These are phyloP conservation scores for Pichia sp. DNA, from an alignment of 1,139 yeast species.

Conservation along the genomic window DNA sequence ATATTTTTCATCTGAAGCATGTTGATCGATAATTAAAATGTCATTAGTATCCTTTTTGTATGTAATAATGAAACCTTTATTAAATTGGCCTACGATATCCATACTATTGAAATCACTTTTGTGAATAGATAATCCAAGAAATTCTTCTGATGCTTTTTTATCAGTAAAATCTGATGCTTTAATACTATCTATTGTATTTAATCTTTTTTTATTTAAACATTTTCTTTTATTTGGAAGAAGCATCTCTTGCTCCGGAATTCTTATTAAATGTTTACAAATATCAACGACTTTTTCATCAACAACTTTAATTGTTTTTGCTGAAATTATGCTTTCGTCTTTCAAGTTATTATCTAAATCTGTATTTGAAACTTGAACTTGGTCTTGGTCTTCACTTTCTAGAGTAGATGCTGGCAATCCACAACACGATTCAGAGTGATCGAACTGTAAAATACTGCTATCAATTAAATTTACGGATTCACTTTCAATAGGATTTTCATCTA, in stretches of 20 bases:
- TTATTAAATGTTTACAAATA: background rate
- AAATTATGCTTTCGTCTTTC: no score
- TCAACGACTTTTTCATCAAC: background rate
- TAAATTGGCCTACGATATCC: conserved; percentile 87
- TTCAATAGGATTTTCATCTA: conserved; percentile 1
- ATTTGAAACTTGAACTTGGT: no score
- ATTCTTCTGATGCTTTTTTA: conserved; percentile 47
- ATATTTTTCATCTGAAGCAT: conserved; percentile 92
- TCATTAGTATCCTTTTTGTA: conserved; percentile 28
- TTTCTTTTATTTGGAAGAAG: background rate
- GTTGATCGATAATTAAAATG: conserved; percentile 87
- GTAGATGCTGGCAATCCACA: background rate
- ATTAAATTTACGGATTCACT: conserved; percentile 2
- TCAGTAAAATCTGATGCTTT: conserved; percentile 28
- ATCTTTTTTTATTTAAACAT: background rate
- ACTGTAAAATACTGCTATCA: background rate
- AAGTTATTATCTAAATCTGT: no score
- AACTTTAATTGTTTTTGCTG: background rate
- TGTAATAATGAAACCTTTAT: conserved; percentile 81
- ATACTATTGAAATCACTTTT: conserved; percentile 62
- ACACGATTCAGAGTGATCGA: background rate
- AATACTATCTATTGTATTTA: conserved; percentile 1
- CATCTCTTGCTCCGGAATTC: background rate
- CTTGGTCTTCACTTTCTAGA: no score
- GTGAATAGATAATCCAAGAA: conserved; percentile 47